Base-by-base conservation (phyloP, 345 rosid genomes). In the Lagerstroemia speciosa region DNA sequence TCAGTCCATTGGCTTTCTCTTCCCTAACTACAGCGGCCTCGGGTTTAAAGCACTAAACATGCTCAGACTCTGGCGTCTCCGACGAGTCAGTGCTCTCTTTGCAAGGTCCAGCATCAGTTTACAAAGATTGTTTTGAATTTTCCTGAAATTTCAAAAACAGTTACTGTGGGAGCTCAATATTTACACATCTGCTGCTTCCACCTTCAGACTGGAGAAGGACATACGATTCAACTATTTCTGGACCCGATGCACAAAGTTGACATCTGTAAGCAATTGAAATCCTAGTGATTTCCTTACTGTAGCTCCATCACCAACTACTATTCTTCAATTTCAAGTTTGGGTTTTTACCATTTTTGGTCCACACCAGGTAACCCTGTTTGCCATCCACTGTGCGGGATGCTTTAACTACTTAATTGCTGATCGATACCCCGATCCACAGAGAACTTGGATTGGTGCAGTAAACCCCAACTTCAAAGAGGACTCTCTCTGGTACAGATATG, bases 11-110 rank as follows among this genome's bases (percentile, higher is more conserved):
- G 50, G 69, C 68, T 89, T 70, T 76, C 78, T 91, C 32, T 79
- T 83, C 37, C 85, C 94, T 20, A 71, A 67, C 83, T 5, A 38
- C 84, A 53, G 76, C 34, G 55, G 69, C 84, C 1, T 94, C 86
- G 78, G 96, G 92, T 53, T 78, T 86, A 6, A 36, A 36, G 38
- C 38, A 36, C 86, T 88, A 76, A 91, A 85, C 78, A 89, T 94
- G 96, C 93, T 94, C 74, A 90, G 99, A 69, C 96, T 91, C 1
- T 91, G 99, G 99, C 99, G 99, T 75, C 89, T 94, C 29, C 83
- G 99, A 8, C 86, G 99, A 88, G 96, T 94, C 52, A 80, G 99
- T 78, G 88, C 95, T 66, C 40, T 94, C 38, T 91, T 94, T 77
- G 84, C 97, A 52, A 86, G 99, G 97, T 93, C 78, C 15, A 0